These are phyloP conservation scores for Endotrypanum monterogeii DNA, from an alignment of 208 protist species.

Conservation along the genomic window DNA sequence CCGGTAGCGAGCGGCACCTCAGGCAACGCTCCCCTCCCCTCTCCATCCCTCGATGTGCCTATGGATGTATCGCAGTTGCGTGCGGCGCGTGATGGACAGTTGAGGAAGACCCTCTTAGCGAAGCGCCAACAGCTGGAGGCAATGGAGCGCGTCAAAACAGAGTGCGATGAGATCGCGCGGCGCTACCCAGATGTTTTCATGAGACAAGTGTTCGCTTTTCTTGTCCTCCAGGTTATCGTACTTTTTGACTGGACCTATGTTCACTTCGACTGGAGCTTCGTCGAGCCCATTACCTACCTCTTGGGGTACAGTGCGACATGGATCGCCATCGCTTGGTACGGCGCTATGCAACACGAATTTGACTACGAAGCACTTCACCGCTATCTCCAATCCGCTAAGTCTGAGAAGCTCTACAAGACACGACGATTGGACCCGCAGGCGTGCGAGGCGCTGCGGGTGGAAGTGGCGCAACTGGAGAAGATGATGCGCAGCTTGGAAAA, in stretches of 20 bases:
- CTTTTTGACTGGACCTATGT: conserved; percentile 87
- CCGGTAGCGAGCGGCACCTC: not conserved
- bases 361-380: conserved; percentile 40
- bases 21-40: not conserved
- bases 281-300: conserved; percentile 91
- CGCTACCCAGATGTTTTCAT: conserved; percentile 32
- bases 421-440: conserved; percentile 35
- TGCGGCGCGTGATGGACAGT: conserved; percentile 31
- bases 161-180: conserved; percentile 38
- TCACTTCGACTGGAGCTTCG: conserved; percentile 87
- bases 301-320: conserved; percentile 75
- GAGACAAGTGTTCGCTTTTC: conserved; percentile 36
- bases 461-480: conserved; percentile 46
- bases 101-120: conserved; percentile 31
- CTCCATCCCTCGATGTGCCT: not conserved
- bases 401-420: conserved; percentile 28
- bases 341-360: conserved; percentile 54
- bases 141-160: conserved; percentile 31
- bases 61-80: conserved; percentile 25
- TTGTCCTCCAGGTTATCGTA: conserved; percentile 46
- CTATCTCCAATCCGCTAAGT: conserved; percentile 27
- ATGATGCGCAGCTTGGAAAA: conserved; percentile 39
- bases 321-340: conserved; percentile 69
- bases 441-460: conserved; percentile 37
- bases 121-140: conserved; percentile 34